These are phyloP conservation scores for Rutstroemia sp. DNA, from an alignment of 2,329 filamentous ascomycete genomes.

Conservation along the genomic window DNA sequence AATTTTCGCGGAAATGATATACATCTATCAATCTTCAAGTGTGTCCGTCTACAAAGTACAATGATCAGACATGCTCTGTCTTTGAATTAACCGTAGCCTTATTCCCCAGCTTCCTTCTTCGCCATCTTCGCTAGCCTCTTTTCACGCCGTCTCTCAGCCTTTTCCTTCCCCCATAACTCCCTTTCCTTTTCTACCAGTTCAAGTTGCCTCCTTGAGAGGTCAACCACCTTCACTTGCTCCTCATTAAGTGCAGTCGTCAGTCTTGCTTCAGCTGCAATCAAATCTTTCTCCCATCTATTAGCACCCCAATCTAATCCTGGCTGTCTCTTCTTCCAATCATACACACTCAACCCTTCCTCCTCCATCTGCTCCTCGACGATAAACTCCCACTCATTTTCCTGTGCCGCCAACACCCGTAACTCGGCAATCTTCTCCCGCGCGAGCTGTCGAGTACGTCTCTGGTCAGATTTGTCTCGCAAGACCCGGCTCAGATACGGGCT, in stretches of 20 bases:
- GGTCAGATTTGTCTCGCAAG: slow-evolving; percentile 43
- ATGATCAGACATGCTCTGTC: background rate
- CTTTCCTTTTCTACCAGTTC: slow-evolving; percentile 40
- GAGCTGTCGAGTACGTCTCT: slow-evolving; percentile 37
- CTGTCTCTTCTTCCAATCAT: slow-evolving; percentile 5
- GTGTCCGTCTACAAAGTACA: background rate
- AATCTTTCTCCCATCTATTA: slow-evolving; percentile 5
- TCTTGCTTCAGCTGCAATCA: background rate
- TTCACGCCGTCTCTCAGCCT: slow-evolving; percentile 22
- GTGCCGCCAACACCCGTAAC: slow-evolving; percentile 37
- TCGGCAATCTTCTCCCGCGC: slow-evolving; percentile 32
- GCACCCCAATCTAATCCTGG: slow-evolving; percentile 4
- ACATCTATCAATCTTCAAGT: background rate
- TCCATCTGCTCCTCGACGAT: slow-evolving; percentile 10
- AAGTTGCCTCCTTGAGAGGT: slow-evolving; percentile 3
- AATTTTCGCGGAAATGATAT: background rate
- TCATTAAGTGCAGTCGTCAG: slow-evolving; percentile 20
- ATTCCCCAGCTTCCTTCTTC: slow-evolving; percentile 1
- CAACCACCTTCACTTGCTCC: slow-evolving; percentile 35
- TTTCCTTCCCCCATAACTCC: slow-evolving; percentile 31
- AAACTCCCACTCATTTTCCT: slow-evolving; percentile 46
- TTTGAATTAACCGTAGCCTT: background rate
- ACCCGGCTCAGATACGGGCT: slow-evolving; percentile 49
- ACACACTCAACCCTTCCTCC: slow-evolving; percentile 1
- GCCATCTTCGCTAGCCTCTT: slow-evolving; percentile 13